Conservation (phyloP, 2,329 filamentous ascomycete species). For the Intubia oerlemansii region DNA sequence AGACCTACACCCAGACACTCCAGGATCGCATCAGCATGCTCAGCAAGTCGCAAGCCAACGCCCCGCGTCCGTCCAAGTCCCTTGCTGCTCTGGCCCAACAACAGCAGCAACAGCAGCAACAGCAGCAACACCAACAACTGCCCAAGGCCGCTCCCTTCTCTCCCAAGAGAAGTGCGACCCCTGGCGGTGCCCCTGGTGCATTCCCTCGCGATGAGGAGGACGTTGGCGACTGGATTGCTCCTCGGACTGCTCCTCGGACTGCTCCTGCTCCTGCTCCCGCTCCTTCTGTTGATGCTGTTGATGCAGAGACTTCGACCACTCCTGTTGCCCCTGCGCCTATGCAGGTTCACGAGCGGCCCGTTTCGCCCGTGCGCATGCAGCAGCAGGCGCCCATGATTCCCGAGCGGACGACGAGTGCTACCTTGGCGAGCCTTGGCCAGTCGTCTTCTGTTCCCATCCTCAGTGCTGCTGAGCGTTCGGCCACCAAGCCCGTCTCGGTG, state of each 20-base stretch:
- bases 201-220: conserved; percentile 31
- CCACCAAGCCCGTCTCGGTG: conserved; percentile 34
- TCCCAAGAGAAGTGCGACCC: conserved; percentile 1
- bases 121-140: conserved; percentile 6
- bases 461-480: no score
- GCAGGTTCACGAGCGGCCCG: no score
- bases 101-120: not conserved
- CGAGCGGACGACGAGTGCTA: no score
- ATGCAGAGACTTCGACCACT: no score
- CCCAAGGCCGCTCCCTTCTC: conserved; percentile 2
- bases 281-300: no score
- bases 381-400: no score
- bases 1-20: conserved; percentile 80
- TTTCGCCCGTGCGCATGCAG: no score
- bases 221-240: conserved; percentile 48
- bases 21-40: conserved; percentile 77
- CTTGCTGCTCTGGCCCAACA: conserved; percentile 10
- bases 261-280: no score
- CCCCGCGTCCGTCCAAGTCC: conserved; percentile 25
- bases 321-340: no score
- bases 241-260: no score
- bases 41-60: conserved; percentile 32
- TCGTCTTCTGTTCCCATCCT: no score
- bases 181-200: conserved; percentile 28
- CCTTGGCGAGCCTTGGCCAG: no score